These are phyloP conservation scores for Neurospora sp. DNA, from an alignment of 495 filamentous ascomycete species.

Conservation along the genomic window DNA sequence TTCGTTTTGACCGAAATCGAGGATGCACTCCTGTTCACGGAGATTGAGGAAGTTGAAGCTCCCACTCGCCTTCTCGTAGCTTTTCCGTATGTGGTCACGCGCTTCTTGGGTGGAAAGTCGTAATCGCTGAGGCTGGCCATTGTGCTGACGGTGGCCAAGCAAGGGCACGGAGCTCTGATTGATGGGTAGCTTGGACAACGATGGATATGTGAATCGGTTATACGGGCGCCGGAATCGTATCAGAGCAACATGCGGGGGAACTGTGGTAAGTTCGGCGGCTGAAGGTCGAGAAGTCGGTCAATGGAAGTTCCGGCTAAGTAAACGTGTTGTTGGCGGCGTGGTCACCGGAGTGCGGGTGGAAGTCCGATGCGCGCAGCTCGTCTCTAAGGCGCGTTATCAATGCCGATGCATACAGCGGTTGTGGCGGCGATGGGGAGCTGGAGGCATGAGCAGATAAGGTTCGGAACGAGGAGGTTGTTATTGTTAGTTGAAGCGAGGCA, in stretches of 20 bases:
- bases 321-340: neutral
- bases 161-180: neutral
- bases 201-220: neutral
- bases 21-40: neutral
- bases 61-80: constrained; percentile 19
- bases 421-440: neutral
- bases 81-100: constrained; percentile 32
- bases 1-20: neutral
- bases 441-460: neutral
- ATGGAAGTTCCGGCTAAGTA: neutral
- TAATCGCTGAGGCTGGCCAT: constrained; percentile 27
- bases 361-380: neutral
- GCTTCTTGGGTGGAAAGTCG: constrained; percentile 27
- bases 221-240: neutral
- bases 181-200: neutral
- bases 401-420: neutral
- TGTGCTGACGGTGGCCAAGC: neutral
- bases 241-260: neutral
- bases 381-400: neutral
- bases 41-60: constrained; percentile 8
- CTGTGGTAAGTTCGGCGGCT: neutral
- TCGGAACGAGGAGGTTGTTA: neutral
- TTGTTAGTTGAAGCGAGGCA: neutral
- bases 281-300: neutral
- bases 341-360: neutral